These are phyloP conservation scores for Kwoniella dendrophila DNA, from an alignment of 768 basidiomycete genomes.

Conservation along the genomic window DNA sequence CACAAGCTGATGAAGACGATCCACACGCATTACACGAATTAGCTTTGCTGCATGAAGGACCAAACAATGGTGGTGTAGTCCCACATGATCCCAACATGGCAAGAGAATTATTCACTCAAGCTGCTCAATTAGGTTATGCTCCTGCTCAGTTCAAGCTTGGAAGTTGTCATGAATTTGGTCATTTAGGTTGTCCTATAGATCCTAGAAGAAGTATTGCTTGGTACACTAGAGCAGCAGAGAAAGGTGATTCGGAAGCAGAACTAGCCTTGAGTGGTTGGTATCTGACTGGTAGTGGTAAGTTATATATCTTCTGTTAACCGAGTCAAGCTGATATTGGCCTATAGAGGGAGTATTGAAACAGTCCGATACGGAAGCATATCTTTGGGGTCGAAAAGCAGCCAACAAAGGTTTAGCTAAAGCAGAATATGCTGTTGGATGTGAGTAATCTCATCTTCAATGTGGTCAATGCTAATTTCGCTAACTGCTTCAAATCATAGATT, in stretches of 20 bases:
- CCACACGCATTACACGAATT: conserved; percentile 96
- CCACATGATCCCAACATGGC: conserved; percentile 80
- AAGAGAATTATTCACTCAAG: conserved; percentile 81
- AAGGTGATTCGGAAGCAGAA: conserved; percentile 92
- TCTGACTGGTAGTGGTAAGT: conserved; percentile 65
- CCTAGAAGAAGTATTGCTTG: conserved; percentile 93
- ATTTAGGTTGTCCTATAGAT: conserved; percentile 84
- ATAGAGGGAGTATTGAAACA: conserved; percentile 90
- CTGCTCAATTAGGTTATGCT: conserved; percentile 89
- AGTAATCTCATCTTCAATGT: conserved; percentile 24
- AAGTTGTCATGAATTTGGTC: conserved; percentile 90
- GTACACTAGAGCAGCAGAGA: conserved; percentile 98
- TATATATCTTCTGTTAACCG: background rate
- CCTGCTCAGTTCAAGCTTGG: conserved; percentile 95
- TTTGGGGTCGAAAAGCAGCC: conserved; percentile 94
- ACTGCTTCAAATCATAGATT: conserved; percentile 62
- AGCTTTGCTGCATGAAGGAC: conserved; percentile 60
- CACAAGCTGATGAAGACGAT: conserved; percentile 97
- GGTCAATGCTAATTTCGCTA: background rate
- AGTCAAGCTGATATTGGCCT: conserved; percentile 5
- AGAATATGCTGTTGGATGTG: conserved; percentile 89
- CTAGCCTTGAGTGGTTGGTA: conserved; percentile 98
- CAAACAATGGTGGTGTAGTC: conserved; percentile 64
- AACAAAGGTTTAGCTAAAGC: conserved; percentile 96
- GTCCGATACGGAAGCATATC: conserved; percentile 96